These are phyloP conservation scores for Anacardium occidentale DNA, from an alignment of 345 rosid species.

Conservation along the genomic window DNA sequence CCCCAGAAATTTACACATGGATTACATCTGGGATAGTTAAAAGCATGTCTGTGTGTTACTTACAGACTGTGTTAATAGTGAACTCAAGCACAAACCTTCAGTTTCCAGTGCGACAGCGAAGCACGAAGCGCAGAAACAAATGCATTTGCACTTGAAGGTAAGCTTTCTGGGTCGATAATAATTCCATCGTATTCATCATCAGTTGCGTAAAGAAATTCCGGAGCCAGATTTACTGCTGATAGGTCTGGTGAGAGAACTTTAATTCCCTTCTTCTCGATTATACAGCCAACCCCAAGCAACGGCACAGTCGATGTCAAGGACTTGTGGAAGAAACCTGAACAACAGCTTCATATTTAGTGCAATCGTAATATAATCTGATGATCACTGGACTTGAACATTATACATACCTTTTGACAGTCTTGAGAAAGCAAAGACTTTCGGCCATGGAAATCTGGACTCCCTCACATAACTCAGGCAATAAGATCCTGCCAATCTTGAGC, in stretches of 20 bases:
- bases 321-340: constrained; percentile 17
- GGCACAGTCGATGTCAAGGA: neutral
- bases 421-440: neutral
- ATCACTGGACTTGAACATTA: neutral
- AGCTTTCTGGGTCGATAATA: constrained; percentile 31
- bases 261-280: constrained; percentile 8
- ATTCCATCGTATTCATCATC: constrained; percentile 54
- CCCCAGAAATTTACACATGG: neutral
- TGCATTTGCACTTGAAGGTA: constrained; percentile 40
- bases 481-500: neutral
- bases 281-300: neutral
- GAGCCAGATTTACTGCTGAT: constrained; percentile 23
- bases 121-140: constrained; percentile 40
- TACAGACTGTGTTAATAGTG: neutral
- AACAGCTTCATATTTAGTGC: too few relatives aligned
- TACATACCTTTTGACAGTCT: constrained; percentile 21
- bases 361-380: neutral
- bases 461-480: neutral
- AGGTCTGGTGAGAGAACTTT: constrained; percentile 35
- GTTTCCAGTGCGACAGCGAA: constrained; percentile 40
- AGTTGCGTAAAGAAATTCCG: constrained; percentile 39
- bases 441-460: constrained; percentile 2
- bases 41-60: neutral
- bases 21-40: neutral
- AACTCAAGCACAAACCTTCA: constrained; percentile 28